Conservation (phyloP, 768 basidiomycete genomes). For the Lepiota venenata region DNA sequence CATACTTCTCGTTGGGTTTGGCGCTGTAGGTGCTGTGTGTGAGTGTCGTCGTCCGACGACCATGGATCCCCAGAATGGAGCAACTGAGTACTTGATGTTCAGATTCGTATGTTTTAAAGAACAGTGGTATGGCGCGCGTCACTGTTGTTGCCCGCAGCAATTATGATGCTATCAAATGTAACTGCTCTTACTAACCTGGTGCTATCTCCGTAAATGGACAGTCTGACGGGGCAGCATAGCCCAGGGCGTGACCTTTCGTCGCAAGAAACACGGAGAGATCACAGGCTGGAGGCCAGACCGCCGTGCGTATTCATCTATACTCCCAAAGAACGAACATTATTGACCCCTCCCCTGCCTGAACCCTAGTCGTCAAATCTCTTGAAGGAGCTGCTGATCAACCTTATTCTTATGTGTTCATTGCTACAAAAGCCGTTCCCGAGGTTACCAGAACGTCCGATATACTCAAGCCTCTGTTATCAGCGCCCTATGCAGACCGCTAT, state of each 20-base stretch:
- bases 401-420: constrained; percentile 64
- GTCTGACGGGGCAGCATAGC: constrained; percentile 25
- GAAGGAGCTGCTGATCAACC: constrained; percentile 54
- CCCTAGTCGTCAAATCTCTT: constrained; percentile 54
- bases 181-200: constrained; percentile 4
- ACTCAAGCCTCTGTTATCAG: constrained; percentile 51
- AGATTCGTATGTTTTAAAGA: constrained; percentile 57
- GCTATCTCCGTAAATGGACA: background rate
- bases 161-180: constrained; percentile 52
- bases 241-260: constrained; percentile 53
- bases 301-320: constrained; percentile 34
- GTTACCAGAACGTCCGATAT: constrained; percentile 51
- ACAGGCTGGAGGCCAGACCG: constrained; percentile 62
- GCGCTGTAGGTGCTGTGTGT: constrained; percentile 68
- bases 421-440: constrained; percentile 74
- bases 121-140: constrained; percentile 57
- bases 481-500: constrained; percentile 40
- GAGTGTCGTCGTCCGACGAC: constrained; percentile 17
- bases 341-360: background rate
- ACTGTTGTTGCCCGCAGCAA: constrained; percentile 75
- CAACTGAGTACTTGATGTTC: background rate
- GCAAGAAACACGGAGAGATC: constrained; percentile 56
- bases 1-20: constrained; percentile 59
- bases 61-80: background rate
- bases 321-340: background rate